phyloP scores from a whole-genome alignment of 768 basidiomycete species.

The Boletus rubroflammeus region DNA sequence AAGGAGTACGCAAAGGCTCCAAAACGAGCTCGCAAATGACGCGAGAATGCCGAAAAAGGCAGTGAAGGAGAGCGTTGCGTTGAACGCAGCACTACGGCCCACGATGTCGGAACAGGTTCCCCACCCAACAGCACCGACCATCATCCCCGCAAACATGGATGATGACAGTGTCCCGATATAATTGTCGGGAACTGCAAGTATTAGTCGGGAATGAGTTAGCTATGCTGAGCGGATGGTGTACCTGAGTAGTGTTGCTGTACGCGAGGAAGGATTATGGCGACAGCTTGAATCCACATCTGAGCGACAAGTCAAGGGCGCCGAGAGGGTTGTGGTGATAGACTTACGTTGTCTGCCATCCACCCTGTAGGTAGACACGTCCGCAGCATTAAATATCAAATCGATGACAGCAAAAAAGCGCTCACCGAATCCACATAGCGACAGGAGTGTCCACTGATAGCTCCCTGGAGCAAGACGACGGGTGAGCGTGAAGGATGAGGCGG shows the following conservation, averaged over 20 bases:
- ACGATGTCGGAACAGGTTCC: constrained; percentile 89
- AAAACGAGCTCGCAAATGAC: constrained; percentile 69
- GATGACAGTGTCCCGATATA: constrained; percentile 82
- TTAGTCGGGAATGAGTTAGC: constrained; percentile 15
- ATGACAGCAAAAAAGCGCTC: constrained; percentile 29
- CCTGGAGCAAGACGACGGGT: constrained; percentile 32
- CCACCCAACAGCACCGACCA: constrained; percentile 91
- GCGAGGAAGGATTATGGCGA: constrained; percentile 93
- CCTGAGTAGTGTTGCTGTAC: constrained; percentile 88
- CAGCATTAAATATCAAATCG: not conserved
- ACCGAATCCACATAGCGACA: constrained; percentile 89
- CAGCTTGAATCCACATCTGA: constrained; percentile 92
- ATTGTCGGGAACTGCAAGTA: constrained; percentile 57
- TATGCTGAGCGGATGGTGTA: constrained; percentile 28
- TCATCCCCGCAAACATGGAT: constrained; percentile 95
- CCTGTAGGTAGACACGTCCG: constrained; percentile 40
- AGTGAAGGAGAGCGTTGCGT: constrained; percentile 87
- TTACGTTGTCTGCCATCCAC: constrained; percentile 92
- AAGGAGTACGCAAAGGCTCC: constrained; percentile 64
- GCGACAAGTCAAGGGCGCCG: constrained; percentile 25
- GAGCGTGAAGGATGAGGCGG: not conserved
- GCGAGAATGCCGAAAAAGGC: constrained; percentile 82
- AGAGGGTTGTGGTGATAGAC: constrained; percentile 14
- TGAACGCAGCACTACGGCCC: constrained; percentile 89
- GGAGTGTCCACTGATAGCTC: constrained; percentile 76